Evolutionary conservation across 495 filamentous ascomycete species (phyloP), one percentile per base, ranked within the genome.

Genomic region (Aspergillus olivimuriae): DNA sequence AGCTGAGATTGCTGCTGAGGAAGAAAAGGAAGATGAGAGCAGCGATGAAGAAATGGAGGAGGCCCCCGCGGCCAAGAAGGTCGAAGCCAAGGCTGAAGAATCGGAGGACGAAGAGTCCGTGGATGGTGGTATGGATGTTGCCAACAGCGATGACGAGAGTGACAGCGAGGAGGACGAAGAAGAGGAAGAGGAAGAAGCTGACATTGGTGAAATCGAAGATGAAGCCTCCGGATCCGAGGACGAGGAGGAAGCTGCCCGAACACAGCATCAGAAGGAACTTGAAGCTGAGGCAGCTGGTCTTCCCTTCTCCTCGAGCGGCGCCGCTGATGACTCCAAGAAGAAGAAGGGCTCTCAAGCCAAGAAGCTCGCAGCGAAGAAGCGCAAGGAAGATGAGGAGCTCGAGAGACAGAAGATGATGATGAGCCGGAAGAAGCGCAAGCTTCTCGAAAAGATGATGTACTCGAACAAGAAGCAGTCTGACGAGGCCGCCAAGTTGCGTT

Each of bases 371-470:
- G 59, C 63, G 21, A 82, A 80, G 72, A 80, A 82, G 69, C 71
- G 77, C 45, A 74, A 87, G 59, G 85, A 89, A 58, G 86, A 86
- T 17, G 87, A 91, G 60, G 85, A 90, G 51, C 69, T 90, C 35
- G 86, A 91, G 65, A 73, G 87, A 61, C 80, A 83, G 62, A 91
- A 91, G 76, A 88, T 88, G 64, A 94, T 94, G 87, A 84, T 94
- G 74, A 83, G 81, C 65, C 80, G 87, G 67, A 89, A 87, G 79
- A 91, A 91, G 76, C 73, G 87, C 52, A 91, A 90, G 77, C 68
- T 91, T 47, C 75, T 87, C 42, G 87, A 91, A 72, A 89, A 94
- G 77, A 94, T 94, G 87, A 73, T 86, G 58, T 89, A 88, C 68
- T 84, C 76, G 49, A 91, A 91, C 65, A 86, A 81, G 68, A 84